These are phyloP conservation scores for Ascochyta rabiei DNA, from an alignment of 2,329 filamentous ascomycete genomes.

Conservation along the genomic window DNA sequence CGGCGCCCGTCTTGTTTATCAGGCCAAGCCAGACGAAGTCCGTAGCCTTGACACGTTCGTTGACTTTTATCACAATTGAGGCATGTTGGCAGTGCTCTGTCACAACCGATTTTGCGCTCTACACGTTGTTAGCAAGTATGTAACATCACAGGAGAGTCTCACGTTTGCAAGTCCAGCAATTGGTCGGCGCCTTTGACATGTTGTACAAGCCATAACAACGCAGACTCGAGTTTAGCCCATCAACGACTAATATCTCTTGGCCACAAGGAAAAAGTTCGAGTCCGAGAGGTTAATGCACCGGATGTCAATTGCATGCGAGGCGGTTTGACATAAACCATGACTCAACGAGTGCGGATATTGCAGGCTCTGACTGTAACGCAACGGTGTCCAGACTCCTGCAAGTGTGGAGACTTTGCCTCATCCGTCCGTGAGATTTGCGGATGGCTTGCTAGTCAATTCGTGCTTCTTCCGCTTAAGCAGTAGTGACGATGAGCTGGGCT, in stretches of 20 bases:
- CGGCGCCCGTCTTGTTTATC: slow-evolving; percentile 56
- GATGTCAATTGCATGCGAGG: neutral
- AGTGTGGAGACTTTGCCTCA: neutral
- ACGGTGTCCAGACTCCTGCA: neutral
- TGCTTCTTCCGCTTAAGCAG: neutral
- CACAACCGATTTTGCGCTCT: slow-evolving; percentile 59
- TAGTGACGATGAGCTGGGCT: neutral
- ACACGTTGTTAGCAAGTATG: slow-evolving; percentile 20
- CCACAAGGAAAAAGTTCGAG: no score
- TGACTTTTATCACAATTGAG: slow-evolving; percentile 53
- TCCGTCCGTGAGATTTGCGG: neutral
- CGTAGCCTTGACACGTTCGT: slow-evolving; percentile 54
- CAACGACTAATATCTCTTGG: no score
- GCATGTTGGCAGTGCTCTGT: slow-evolving; percentile 52
- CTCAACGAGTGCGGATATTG: slow-evolving; percentile 9
- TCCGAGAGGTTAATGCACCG: neutral
- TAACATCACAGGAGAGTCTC: neutral
- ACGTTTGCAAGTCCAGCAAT: slow-evolving; percentile 56
- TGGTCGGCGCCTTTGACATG: slow-evolving; percentile 20
- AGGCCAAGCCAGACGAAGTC: slow-evolving; percentile 56
- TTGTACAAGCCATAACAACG: slow-evolving; percentile 1
- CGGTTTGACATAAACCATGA: slow-evolving; percentile 1
- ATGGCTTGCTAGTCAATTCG: neutral
- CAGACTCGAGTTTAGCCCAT: neutral
- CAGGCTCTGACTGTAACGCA: neutral